Evolutionary conservation across 306 rosid genomes (phyloP).

Genomic region (Prunus kanzakura): DNA sequence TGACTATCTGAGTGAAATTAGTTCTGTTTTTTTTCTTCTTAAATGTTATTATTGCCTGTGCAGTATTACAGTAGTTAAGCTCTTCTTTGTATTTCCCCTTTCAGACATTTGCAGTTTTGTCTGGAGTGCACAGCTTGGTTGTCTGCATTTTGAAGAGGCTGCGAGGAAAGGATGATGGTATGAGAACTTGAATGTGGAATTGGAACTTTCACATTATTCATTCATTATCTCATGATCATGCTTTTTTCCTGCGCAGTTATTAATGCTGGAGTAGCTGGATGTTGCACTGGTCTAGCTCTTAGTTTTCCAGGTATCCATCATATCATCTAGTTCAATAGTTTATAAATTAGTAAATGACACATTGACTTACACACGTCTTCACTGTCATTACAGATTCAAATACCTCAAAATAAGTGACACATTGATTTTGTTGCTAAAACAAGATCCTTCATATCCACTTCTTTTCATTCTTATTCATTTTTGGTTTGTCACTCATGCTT

Average conservation of each 20-base stretch:
- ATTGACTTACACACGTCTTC: too few species aligned
- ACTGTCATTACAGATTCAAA: neutral
- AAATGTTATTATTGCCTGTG: neutral
- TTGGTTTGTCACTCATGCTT: neutral
- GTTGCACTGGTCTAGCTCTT: slow-evolving; percentile 97
- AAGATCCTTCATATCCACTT: neutral
- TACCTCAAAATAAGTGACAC: neutral
- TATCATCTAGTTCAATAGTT: neutral
- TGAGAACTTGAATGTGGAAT: slow-evolving; percentile 13
- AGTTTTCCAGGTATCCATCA: slow-evolving; percentile 77
- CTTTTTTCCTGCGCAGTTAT: slow-evolving; percentile 55
- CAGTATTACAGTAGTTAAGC: neutral
- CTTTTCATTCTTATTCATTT: neutral
- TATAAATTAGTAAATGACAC: neutral
- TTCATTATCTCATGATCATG: slow-evolving; percentile 6
- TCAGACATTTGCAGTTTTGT: slow-evolving; percentile 95
- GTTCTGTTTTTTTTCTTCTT: neutral
- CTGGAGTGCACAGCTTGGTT: slow-evolving; percentile 97
- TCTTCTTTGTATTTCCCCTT: neutral
- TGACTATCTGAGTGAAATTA: neutral
- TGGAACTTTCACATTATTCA: neutral
- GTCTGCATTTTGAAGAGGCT: slow-evolving; percentile 85
- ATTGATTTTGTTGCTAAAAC: neutral
- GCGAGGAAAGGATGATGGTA: slow-evolving; percentile 97
- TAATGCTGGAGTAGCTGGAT: slow-evolving; percentile 97